Conservation (phyloP, 225 moss, liverwort and hornwort genomes). For the Polytrichum commune region DNA sequence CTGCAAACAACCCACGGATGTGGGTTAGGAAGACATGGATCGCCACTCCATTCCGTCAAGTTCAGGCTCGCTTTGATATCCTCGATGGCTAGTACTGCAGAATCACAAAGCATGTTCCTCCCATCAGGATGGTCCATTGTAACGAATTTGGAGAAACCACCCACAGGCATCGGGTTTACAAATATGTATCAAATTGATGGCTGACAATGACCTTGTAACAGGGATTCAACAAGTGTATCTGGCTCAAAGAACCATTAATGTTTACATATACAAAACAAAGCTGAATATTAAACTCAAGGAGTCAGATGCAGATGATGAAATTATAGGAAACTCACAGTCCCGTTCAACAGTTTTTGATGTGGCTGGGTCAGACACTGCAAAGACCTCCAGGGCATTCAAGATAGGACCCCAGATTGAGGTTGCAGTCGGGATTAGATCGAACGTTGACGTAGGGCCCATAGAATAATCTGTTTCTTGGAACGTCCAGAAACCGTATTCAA, state of each 20-base stretch:
- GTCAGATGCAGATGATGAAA: no score
- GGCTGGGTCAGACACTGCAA: neutral
- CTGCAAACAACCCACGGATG: conserved; percentile 28
- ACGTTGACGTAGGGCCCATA: neutral
- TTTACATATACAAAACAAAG: neutral
- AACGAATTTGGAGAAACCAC: neutral
- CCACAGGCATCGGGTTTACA: neutral
- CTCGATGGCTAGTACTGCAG: conserved; percentile 26
- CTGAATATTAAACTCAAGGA: no score
- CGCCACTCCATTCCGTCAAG: conserved; percentile 38
- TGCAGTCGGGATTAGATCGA: neutral
- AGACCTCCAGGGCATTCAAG: conserved; percentile 2
- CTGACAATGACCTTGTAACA: neutral
- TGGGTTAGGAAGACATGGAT: conserved; percentile 29
- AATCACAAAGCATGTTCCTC: neutral
- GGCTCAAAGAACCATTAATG: neutral
- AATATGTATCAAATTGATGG: neutral
- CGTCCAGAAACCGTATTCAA: neutral
- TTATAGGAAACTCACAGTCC: conserved; percentile 18
- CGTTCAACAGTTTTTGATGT: neutral
- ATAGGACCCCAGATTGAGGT: conserved; percentile 7
- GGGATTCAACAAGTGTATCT: neutral
- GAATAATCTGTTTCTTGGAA: neutral
- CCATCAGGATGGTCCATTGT: no score
- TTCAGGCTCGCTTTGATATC: conserved; percentile 23